phyloP scores from a whole-genome alignment of 2,329 filamentous ascomycete species.

The Arthroderma uncinatum region DNA sequence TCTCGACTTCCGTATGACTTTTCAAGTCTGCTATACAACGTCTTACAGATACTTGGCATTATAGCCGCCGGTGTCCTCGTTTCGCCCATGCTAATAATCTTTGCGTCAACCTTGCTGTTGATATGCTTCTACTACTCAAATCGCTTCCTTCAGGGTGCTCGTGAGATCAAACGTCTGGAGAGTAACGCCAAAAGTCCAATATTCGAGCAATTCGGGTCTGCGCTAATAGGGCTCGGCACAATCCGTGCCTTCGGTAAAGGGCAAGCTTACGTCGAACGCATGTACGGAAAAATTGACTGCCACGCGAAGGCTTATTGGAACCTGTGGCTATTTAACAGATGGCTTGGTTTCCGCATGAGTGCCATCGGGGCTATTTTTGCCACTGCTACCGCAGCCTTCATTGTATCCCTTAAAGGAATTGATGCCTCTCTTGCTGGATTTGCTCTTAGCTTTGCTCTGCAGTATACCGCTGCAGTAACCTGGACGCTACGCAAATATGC shows the following conservation, averaged over 20 bases:
- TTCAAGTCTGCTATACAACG: conserved; percentile 48
- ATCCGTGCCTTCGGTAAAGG: conserved; percentile 65
- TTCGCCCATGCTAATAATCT: conserved; percentile 53
- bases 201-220: conserved; percentile 67
- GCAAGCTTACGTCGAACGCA: conserved; percentile 54
- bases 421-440: conserved; percentile 64
- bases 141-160: conserved; percentile 57
- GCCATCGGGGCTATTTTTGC: conserved; percentile 59
- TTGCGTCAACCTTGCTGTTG: conserved; percentile 48
- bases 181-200: conserved; percentile 67
- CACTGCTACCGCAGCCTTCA: conserved; percentile 51
- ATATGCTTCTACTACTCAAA: conserved; percentile 49
- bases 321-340: conserved; percentile 62
- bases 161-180: conserved; percentile 67
- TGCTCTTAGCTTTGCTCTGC: conserved; percentile 60
- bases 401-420: conserved; percentile 51
- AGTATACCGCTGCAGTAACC: conserved; percentile 54
- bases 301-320: conserved; percentile 57
- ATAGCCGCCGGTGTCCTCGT: conserved; percentile 57
- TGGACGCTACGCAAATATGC: conserved; percentile 59
- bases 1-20: conserved; percentile 54
- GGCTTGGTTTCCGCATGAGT: conserved; percentile 64
- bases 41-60: conserved; percentile 53
- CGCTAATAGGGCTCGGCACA: conserved; percentile 60
- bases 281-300: conserved; percentile 58